A percentile compares a stretch with the other conserved stretches of the same genome.
These are phyloP conservation scores for Fraxinus baroniana DNA, from an alignment of 305 asterid genomes.

Conservation along the genomic window DNA sequence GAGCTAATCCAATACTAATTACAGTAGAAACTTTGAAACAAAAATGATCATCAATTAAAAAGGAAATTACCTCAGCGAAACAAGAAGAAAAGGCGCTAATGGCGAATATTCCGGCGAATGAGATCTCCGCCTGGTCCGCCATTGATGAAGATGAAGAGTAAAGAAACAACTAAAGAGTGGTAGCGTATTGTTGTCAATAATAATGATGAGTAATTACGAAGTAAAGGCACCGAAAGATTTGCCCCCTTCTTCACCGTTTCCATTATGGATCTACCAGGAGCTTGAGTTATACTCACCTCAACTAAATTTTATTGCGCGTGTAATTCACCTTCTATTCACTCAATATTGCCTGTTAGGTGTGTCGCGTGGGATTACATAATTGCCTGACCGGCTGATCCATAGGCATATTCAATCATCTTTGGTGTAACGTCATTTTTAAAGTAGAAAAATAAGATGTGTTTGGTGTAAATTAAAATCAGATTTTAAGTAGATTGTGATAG, in stretches of 20 bases:
- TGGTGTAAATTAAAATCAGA: too few species aligned
- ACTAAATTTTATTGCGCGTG: not conserved
- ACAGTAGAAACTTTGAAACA: not conserved
- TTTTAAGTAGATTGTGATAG: too few species aligned
- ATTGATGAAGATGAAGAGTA: constrained; percentile 17
- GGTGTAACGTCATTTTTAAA: too few species aligned
- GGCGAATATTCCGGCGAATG: constrained; percentile 54
- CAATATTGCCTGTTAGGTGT: not conserved
- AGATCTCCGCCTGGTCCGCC: constrained; percentile 46
- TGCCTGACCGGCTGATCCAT: not conserved
- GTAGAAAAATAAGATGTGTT: too few species aligned
- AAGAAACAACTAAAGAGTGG: not conserved
- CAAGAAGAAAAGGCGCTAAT: constrained; percentile 75
- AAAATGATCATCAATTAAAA: not conserved
- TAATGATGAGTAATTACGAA: not conserved
- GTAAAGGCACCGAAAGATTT: not conserved
- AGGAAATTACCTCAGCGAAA: constrained; percentile 57
- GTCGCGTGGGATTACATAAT: not conserved
- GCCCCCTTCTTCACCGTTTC: not conserved
- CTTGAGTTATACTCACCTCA: not conserved
- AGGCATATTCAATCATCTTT: too few species aligned
- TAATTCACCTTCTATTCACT: not conserved
- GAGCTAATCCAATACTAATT: not conserved
- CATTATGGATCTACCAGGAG: not conserved
- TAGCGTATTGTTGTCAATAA: not conserved